Evolutionary conservation across 1,284 basidiomycete genomes (phyloP).

Genomic region (Cutaneotrichosporon mucoides): DNA sequence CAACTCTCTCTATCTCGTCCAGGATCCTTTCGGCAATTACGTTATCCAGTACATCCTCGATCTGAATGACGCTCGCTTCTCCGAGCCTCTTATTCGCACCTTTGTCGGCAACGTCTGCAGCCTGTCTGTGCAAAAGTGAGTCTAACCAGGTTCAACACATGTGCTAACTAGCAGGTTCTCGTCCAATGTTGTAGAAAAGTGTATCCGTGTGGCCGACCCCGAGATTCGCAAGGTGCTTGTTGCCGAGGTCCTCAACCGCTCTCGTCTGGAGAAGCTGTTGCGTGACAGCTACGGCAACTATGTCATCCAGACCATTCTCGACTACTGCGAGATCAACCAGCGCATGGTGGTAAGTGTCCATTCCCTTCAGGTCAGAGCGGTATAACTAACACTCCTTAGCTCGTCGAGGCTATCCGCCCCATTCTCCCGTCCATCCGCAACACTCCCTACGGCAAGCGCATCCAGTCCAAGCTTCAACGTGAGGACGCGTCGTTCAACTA

Average conservation of each 20-base stretch:
- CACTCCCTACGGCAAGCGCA: conserved; percentile 95
- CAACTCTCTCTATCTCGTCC: conserved; percentile 94
- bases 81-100: conserved; percentile 94
- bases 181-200: conserved; percentile 56
- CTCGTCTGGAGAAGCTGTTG: conserved; percentile 89
- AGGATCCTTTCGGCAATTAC: conserved; percentile 84
- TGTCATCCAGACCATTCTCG: conserved; percentile 89
- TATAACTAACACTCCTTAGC: conserved; percentile 34
- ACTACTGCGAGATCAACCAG: conserved; percentile 87
- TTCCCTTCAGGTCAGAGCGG: no score
- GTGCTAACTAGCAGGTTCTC: conserved; percentile 31
- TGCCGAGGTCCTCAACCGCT: conserved; percentile 90
- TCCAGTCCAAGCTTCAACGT: conserved; percentile 93
- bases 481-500: conserved; percentile 63
- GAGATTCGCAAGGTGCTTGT: conserved; percentile 91
- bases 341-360: conserved; percentile 55
- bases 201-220: conserved; percentile 95
- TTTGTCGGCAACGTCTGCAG: conserved; percentile 97
- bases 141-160: conserved; percentile 61
- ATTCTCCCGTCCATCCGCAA: conserved; percentile 92
- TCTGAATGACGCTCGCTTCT: conserved; percentile 95
- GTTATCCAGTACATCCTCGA: conserved; percentile 84
- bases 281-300: conserved; percentile 94
- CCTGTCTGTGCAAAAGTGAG: conserved; percentile 96
- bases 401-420: conserved; percentile 94